A percentile compares a stretch with the other conserved stretches of the same genome.
Evolutionary conservation across 2,329 filamentous ascomycete genomes (phyloP).

Genomic region (Diaporthe sp.): DNA sequence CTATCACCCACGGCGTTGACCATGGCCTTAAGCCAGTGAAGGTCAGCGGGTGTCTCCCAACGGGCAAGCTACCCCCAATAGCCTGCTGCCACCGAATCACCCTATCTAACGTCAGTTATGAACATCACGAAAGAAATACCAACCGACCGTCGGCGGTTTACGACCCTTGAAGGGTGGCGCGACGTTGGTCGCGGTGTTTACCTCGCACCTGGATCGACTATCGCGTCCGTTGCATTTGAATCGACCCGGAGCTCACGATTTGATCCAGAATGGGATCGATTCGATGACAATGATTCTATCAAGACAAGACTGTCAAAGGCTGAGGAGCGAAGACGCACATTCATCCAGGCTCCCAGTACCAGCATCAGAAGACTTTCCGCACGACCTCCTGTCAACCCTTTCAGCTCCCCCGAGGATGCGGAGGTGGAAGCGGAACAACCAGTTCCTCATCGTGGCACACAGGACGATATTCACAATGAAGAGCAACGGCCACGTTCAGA

Average conservation of each 20-base stretch:
- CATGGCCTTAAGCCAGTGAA: neutral
- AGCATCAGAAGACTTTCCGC: neutral
- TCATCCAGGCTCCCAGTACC: neutral
- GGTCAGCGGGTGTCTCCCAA: neutral
- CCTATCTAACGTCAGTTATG: neutral
- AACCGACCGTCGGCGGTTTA: slow-evolving; percentile 11
- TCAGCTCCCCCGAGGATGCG: neutral
- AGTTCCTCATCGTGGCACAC: neutral
- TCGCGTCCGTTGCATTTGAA: neutral
- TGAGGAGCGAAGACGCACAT: neutral
- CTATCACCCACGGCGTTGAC: neutral
- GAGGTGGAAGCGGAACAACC: neutral
- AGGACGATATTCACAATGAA: neutral
- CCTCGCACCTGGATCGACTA: neutral
- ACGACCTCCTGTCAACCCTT: neutral
- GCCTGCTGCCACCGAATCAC: neutral
- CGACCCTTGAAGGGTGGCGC: slow-evolving; percentile 20
- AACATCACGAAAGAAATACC: neutral
- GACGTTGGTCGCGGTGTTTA: slow-evolving; percentile 11
- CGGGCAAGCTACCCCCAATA: neutral
- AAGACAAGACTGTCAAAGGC: neutral
- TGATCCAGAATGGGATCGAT: neutral
- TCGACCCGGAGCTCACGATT: neutral
- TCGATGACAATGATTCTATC: neutral
- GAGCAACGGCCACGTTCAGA: slow-evolving; percentile 2